Evolutionary conservation across 2,329 filamentous ascomycete genomes (phyloP).

Genomic region (Talaromyces sp.): DNA sequence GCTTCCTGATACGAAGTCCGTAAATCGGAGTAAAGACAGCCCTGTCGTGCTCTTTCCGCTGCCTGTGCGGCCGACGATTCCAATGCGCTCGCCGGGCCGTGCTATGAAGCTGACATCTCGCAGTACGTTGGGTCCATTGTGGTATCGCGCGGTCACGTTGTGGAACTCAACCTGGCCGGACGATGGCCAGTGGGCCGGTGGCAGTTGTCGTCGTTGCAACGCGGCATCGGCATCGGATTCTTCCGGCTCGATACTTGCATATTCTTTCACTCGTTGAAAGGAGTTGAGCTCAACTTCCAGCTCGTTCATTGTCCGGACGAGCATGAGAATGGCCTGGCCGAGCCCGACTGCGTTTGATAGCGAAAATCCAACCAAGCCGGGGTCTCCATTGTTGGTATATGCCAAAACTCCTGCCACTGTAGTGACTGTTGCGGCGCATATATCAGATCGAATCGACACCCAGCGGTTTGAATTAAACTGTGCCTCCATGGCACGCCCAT

Average conservation of each 20-base stretch:
- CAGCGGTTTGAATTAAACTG: slow-evolving; percentile 55
- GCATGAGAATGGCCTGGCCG: slow-evolving; percentile 47
- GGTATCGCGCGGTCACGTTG: slow-evolving; percentile 21
- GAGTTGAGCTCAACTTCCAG: slow-evolving; percentile 52
- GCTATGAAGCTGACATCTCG: slow-evolving; percentile 19
- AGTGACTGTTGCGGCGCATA: slow-evolving; percentile 50
- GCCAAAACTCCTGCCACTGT: slow-evolving; percentile 51
- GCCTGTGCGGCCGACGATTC: slow-evolving; percentile 23
- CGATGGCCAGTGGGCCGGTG: slow-evolving; percentile 20
- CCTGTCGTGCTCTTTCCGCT: slow-evolving; percentile 41
- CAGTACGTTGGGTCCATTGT: slow-evolving; percentile 20
- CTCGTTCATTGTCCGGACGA: slow-evolving; percentile 53
- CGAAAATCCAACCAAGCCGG: slow-evolving; percentile 54
- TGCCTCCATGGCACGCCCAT: slow-evolving; percentile 45
- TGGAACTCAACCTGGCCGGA: slow-evolving; percentile 21
- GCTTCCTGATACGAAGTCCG: slow-evolving; percentile 45
- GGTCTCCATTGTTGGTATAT: slow-evolving; percentile 43
- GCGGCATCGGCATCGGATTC: slow-evolving; percentile 7
- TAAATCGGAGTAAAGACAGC: slow-evolving; percentile 52
- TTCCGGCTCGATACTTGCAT: slow-evolving; percentile 20
- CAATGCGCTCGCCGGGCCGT: slow-evolving; percentile 22
- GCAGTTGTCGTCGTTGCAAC: slow-evolving; percentile 8
- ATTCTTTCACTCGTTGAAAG: slow-evolving; percentile 22
- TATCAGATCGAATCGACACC: slow-evolving; percentile 52
- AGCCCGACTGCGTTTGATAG: slow-evolving; percentile 53